Conservation (phyloP, 1,284 basidiomycete genomes). For the Neotropicomus parvogracilis region DNA sequence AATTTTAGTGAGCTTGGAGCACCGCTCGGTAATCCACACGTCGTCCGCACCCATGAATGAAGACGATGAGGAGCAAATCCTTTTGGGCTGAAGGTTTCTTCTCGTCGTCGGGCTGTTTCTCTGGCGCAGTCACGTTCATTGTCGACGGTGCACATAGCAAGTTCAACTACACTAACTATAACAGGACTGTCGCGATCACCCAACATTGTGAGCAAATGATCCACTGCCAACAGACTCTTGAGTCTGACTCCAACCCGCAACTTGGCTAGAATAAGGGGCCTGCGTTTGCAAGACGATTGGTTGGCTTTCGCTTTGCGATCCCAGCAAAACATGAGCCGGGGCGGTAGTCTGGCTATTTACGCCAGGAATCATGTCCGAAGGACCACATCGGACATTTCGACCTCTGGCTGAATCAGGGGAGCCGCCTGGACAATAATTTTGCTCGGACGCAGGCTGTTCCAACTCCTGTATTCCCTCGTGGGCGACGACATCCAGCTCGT, state of each 20-base stretch:
- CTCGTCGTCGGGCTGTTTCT: constrained; percentile 12
- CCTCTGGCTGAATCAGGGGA: constrained; percentile 12
- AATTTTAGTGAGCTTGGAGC: constrained; percentile 7
- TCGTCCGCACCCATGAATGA: constrained; percentile 59
- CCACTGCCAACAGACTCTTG: neutral
- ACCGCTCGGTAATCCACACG: neutral
- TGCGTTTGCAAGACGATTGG: constrained; percentile 44
- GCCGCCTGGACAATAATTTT: neutral
- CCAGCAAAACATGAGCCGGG: constrained; percentile 19
- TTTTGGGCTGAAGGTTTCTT: constrained; percentile 18
- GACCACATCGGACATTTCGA: constrained; percentile 21
- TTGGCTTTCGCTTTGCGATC: constrained; percentile 15
- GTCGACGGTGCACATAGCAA: constrained; percentile 1
- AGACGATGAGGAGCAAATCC: constrained; percentile 55
- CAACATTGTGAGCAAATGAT: neutral
- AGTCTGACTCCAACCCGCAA: constrained; percentile 17
- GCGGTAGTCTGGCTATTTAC: neutral
- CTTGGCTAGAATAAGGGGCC: constrained; percentile 49
- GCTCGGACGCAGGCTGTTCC: neutral
- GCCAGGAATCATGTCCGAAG: constrained; percentile 20
- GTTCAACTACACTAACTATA: constrained; percentile 15
- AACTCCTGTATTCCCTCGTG: neutral
- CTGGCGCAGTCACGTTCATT: constrained; percentile 15
- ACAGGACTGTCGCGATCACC: constrained; percentile 9
- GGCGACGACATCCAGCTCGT: constrained; percentile 8